phyloP scores from a whole-genome alignment of 371 early-diverging fungal genomes.

The Capniomyces stellatus region DNA sequence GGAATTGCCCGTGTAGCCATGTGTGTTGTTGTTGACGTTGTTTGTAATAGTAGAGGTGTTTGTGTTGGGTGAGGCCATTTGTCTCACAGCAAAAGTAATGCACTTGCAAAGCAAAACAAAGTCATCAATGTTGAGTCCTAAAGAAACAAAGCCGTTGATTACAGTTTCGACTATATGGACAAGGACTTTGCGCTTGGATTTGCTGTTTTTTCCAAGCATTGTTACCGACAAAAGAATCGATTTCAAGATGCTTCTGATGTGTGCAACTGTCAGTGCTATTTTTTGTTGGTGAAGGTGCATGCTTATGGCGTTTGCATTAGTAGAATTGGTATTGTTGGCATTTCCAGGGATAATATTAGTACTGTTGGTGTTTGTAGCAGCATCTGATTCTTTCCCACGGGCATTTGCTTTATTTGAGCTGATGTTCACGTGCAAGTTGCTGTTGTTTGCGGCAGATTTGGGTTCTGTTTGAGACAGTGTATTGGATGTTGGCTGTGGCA shows the following conservation, averaged over 20 bases:
- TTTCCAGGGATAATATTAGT: no score
- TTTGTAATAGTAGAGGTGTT: constrained; percentile 4
- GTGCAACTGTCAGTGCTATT: constrained; percentile 8
- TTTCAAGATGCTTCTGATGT: constrained; percentile 7
- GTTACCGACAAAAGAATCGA: constrained; percentile 5
- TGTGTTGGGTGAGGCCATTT: constrained; percentile 1
- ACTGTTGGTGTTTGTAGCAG: background rate
- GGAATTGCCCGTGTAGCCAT: constrained; percentile 7
- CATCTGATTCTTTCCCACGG: background rate
- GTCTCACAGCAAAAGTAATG: constrained; percentile 4
- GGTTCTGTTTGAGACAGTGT: no score
- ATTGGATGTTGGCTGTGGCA: no score
- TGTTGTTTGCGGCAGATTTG: background rate
- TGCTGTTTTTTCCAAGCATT: constrained; percentile 8
- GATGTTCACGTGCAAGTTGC: background rate
- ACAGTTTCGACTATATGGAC: constrained; percentile 28
- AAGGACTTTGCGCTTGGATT: constrained; percentile 28
- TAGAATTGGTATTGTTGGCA: no score
- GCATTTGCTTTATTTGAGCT: constrained; percentile 14
- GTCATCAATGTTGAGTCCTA: constrained; percentile 10
- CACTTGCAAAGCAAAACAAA: constrained; percentile 10
- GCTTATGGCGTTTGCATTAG: background rate
- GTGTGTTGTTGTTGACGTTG: constrained; percentile 7
- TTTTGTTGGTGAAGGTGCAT: background rate
- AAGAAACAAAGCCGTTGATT: constrained; percentile 22